Evolutionary conservation across 1,139 yeast species (phyloP), one percentile per base, ranked within the genome.

Genomic region (Hemisphaericaspora xylanilytica): DNA sequence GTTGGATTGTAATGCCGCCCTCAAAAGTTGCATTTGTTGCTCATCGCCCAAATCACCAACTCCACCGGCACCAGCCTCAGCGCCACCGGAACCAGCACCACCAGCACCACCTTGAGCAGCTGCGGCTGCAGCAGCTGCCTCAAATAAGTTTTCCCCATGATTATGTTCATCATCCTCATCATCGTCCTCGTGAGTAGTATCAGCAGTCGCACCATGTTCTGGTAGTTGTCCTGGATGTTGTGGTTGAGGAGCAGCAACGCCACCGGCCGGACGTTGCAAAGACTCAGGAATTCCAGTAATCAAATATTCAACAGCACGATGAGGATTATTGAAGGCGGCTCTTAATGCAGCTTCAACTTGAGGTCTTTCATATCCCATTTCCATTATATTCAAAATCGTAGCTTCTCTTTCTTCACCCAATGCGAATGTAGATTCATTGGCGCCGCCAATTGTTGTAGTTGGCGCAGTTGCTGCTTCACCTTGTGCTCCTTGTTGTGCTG

Each of bases 281-380:
- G 74, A 63, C 50, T 85, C 92, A 28, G 97, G 97, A 38, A 92
- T 80, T 4, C 97, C 97, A 32, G 90, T 87, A 51, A 92, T 68
- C 42, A 92, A 73, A 60, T 92, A 90, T 59, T 94, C 98, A 5
- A 90, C 97, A 0, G 99, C 99, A 55, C 98, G 81, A 58, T 92
- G 97, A 18, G 99, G 98, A 64, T 92, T 90, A 65, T 92, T 92
- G 67, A 82, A 92, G 0, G 98, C 97, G 13, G 97, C 96, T 55
- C 95, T 80, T 59, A 92, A 72, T 0, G 99, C 98, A 31, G 80
- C 77, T 63, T 88, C 95, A 21, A 88, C 97, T 58, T 87, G 87
- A 5, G 80, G 75, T 52, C 96, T 80, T 38, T 85, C 89, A 59
- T 88, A 94, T 11, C 98, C 98, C 97, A 92, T 89, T 53, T 88